Evolutionary conservation across 352 stramenopile genomes (phyloP).

Genomic region (Globisporangium irregulare): DNA sequence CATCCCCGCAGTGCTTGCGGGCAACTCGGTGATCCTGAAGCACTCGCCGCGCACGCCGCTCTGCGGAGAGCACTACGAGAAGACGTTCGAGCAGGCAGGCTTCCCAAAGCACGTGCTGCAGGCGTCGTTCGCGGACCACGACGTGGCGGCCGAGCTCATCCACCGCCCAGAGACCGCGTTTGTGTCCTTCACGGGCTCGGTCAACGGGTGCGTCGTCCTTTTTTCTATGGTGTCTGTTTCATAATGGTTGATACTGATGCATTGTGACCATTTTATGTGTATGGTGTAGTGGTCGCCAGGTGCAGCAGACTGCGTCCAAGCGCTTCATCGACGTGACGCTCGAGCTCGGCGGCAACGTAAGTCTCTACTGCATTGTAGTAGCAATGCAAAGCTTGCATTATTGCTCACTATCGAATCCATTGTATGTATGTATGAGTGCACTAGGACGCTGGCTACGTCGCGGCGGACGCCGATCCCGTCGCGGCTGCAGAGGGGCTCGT

Average conservation of each 20-base stretch:
- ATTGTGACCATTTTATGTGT: neutral
- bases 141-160: constrained; percentile 66
- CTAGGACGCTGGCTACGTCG: constrained; percentile 76
- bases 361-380: constrained; percentile 1
- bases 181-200: constrained; percentile 84
- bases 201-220: constrained; percentile 39
- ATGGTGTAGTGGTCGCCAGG: constrained; percentile 51
- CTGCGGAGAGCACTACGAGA: constrained; percentile 70
- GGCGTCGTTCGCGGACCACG: constrained; percentile 64
- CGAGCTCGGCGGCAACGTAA: constrained; percentile 81
- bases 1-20: constrained; percentile 75
- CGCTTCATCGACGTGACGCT: constrained; percentile 80
- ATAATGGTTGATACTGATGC: constrained; percentile 2
- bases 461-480: constrained; percentile 59
- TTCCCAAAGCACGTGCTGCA: constrained; percentile 67
- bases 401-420: neutral
- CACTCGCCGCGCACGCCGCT: constrained; percentile 79
- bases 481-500: constrained; percentile 67
- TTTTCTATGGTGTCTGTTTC: neutral
- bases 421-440: neutral
- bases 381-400: no score
- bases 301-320: constrained; percentile 49
- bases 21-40: constrained; percentile 81
- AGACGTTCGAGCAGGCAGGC: constrained; percentile 62
- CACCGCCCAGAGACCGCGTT: constrained; percentile 64